Conservation (phyloP, 2,329 filamentous ascomycete species). For the Trichocomaceae sp. region DNA sequence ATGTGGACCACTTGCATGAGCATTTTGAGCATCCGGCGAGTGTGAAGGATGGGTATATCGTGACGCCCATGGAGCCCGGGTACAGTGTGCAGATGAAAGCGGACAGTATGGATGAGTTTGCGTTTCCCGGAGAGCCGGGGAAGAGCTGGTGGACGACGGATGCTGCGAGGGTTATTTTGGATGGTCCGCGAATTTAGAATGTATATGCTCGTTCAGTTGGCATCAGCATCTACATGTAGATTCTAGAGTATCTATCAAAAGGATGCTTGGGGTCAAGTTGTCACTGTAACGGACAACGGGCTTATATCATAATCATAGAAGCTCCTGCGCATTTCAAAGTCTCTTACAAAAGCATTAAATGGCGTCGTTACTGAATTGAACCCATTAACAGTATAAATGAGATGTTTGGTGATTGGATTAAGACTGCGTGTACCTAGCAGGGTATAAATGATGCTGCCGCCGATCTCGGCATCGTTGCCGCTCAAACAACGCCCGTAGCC, state of each 20-base stretch:
- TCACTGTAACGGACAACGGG: background rate
- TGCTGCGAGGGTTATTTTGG: slow-evolving; percentile 68
- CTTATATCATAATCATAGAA: background rate
- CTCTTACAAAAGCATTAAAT: background rate
- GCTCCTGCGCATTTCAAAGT: too few species aligned
- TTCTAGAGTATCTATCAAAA: background rate
- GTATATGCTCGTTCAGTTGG: too few species aligned
- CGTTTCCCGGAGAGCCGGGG: slow-evolving; percentile 68
- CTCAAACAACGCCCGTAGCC: background rate
- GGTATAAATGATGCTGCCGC: background rate
- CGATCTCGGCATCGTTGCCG: background rate
- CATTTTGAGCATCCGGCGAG: slow-evolving; percentile 78
- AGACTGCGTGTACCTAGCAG: background rate
- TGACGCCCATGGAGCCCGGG: slow-evolving; percentile 72
- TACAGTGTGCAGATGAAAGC: slow-evolving; percentile 94
- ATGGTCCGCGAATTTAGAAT: slow-evolving; percentile 40
- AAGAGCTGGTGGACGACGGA: slow-evolving; percentile 82
- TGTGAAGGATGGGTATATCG: slow-evolving; percentile 80
- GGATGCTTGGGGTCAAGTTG: background rate
- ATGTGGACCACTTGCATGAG: slow-evolving; percentile 89
- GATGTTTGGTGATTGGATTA: too few species aligned
- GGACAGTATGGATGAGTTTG: slow-evolving; percentile 73
- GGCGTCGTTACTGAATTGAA: background rate
- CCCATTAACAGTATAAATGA: too few species aligned
- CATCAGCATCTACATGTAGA: too few species aligned